Conservation (phyloP, 768 basidiomycete genomes). For the Cyclocybe cylindracea region DNA sequence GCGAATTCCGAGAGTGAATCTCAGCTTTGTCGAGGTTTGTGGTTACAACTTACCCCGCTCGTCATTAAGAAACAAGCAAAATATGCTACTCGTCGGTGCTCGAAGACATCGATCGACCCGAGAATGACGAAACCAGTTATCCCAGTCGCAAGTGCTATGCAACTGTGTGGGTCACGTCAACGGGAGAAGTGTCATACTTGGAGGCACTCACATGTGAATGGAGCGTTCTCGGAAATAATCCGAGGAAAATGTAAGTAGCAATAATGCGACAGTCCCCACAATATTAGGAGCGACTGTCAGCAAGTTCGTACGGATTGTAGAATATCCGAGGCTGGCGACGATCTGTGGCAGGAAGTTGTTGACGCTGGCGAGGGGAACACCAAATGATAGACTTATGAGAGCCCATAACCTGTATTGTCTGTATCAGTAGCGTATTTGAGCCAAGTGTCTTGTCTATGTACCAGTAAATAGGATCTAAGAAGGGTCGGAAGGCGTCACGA, state of each 20-base stretch:
- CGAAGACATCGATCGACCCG: constrained; percentile 42
- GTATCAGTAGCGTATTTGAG: background rate
- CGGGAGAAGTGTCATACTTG: background rate
- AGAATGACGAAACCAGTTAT: constrained; percentile 45
- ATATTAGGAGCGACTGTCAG: constrained; percentile 55
- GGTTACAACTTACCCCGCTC: constrained; percentile 37
- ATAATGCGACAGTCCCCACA: constrained; percentile 45
- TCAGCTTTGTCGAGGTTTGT: background rate
- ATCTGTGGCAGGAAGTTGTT: constrained; percentile 56
- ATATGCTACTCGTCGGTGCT: constrained; percentile 45
- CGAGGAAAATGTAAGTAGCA: constrained; percentile 49
- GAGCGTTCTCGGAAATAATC: constrained; percentile 53
- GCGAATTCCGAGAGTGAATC: background rate
- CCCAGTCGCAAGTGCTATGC: constrained; percentile 40
- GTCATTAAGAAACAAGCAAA: constrained; percentile 58
- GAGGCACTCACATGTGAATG: constrained; percentile 39
- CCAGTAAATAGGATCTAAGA: constrained; percentile 47
- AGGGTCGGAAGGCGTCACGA: constrained; percentile 44
- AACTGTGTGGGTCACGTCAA: constrained; percentile 26
- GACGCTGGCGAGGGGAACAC: constrained; percentile 52
- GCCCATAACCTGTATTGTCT: constrained; percentile 39
- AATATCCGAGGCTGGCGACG: constrained; percentile 45
- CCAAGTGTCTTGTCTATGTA: constrained; percentile 7
- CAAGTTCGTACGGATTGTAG: constrained; percentile 52
- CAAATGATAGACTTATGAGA: constrained; percentile 43